Percentiles rank a stretch among this genome's conserved stretches.
Evolutionary conservation across 1,284 basidiomycete species (phyloP).

Genomic region (Cryptococcus neoformans): DNA sequence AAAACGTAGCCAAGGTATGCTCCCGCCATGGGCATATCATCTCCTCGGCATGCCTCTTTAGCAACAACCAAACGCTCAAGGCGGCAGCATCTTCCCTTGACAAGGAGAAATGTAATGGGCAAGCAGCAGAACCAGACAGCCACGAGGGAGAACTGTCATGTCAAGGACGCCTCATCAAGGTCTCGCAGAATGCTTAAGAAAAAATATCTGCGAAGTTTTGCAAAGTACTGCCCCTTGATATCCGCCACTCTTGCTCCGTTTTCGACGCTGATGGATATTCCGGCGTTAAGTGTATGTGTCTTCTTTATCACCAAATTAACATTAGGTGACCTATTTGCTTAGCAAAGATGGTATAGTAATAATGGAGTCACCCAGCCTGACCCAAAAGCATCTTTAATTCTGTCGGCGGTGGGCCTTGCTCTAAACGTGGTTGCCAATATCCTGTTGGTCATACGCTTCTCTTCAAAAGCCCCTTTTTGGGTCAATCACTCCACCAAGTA

Average conservation of each 20-base stretch:
- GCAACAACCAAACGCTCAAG: too few relatives aligned
- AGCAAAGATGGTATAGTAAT: constrained; percentile 48
- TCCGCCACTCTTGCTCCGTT: constrained; percentile 51
- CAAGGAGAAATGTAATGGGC: too few relatives aligned
- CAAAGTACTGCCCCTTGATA: constrained; percentile 42
- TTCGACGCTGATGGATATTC: constrained; percentile 51
- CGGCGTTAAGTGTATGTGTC: constrained; percentile 45
- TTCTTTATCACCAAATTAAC: too few relatives aligned
- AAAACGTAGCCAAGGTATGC: too few relatives aligned
- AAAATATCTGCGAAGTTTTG: constrained; percentile 13
- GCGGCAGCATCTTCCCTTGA: too few relatives aligned
- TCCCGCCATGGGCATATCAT: too few relatives aligned
- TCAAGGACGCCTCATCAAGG: too few relatives aligned
- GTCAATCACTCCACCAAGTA: constrained; percentile 40
- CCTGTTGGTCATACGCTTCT: constrained; percentile 51
- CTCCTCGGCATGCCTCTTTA: too few relatives aligned
- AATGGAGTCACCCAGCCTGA: constrained; percentile 36
- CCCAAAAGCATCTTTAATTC: constrained; percentile 37
- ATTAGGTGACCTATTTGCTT: background rate
- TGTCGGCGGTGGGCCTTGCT: constrained; percentile 48
- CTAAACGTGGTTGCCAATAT: constrained; percentile 52
- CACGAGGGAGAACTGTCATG: too few relatives aligned
- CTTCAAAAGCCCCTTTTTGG: constrained; percentile 25
- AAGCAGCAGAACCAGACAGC: too few relatives aligned
- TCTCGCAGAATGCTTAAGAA: too few relatives aligned